Base-by-base conservation (phyloP, 2,329 filamentous ascomycete genomes). In the Aspergillus quadrilineatus region DNA sequence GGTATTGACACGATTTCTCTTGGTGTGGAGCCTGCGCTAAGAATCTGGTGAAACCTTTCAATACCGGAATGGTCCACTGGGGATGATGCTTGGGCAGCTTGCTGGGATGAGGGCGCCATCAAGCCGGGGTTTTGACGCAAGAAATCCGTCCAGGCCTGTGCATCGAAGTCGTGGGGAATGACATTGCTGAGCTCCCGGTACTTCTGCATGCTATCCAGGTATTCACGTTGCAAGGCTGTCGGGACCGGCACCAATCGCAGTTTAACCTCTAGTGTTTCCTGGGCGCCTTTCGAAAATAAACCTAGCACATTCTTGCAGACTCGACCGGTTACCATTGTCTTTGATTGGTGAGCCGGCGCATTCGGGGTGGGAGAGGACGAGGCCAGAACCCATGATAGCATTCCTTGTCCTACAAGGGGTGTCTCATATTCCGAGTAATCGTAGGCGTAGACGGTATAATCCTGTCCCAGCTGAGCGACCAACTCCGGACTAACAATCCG, bases 381-480 rank as follows among this genome's bases (percentile, higher is more conserved):
- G 49, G 83, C 82, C 45, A 97, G 80, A 22, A 88, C 85, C 83
- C 89, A 89, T 37, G 94, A 97, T 17, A 99, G 80, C 86, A 97
- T 90, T 52, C 95, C 94, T 74, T 99, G 93, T 22, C 94, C 94
- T 26, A 97, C 93, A 55, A 97, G 82, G 52, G 95, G 94, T 15
- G 88, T 90, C 69, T 97, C 92, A 62, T 90, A 89, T 75, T 99
- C 94, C 10, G 94, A 97, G 73, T 93, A 97, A 74, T 99, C 94
- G 77, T 91, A 90, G 30, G 93, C 92, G 75, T 99, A 99, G 55
- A 99, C 87, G n/a, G 92, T 94, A 76, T 94, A 99, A 76, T 99
- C 92, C 73, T 84, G 77, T 76, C 88, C 81, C 58, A 88, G 71
- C 79, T 88, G 80, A 69, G 85, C 84, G 46, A 92, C 79, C 45